Percentiles rank a stretch among this genome's conserved stretches.
Conservation (phyloP, 78 protist genomes). For the Protostelium mycophagum region DNA sequence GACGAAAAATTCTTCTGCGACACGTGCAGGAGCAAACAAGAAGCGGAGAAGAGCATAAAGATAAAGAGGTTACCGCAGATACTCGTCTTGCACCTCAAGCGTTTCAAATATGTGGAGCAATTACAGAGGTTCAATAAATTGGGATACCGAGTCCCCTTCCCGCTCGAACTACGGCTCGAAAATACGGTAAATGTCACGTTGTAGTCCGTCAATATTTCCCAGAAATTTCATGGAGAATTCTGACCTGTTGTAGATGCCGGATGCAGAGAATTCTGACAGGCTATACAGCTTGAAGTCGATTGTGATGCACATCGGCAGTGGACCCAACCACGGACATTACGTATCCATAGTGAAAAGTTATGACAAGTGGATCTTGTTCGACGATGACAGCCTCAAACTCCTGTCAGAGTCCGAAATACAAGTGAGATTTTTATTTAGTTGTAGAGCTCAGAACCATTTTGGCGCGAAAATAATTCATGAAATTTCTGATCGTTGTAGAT, state of each 20-base stretch:
- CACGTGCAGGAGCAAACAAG: slow-evolving; percentile 75
- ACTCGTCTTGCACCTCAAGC: slow-evolving; percentile 85
- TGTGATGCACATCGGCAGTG: slow-evolving; percentile 84
- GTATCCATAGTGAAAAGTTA: slow-evolving; percentile 40
- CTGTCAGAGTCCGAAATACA: background rate
- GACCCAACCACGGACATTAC: slow-evolving; percentile 89
- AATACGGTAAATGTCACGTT: slow-evolving; percentile 20
- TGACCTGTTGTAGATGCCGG: slow-evolving; percentile 29
- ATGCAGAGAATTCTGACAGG: slow-evolving; percentile 56
- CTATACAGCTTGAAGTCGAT: slow-evolving; percentile 73
- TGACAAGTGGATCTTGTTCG: slow-evolving; percentile 77
- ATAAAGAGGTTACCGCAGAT: slow-evolving; percentile 75
- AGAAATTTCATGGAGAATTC: background rate
- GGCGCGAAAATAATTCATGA: slow-evolving; percentile 20
- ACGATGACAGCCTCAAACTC: slow-evolving; percentile 73
- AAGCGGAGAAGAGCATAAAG: slow-evolving; percentile 82
- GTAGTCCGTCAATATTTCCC: background rate
- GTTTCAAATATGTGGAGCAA: slow-evolving; percentile 85
- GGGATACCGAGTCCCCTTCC: slow-evolving; percentile 82
- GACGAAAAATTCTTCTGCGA: slow-evolving; percentile 89
- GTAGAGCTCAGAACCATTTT: background rate
- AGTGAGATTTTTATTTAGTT: background rate
- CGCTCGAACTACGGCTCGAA: slow-evolving; percentile 68
- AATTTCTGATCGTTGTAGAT: slow-evolving; percentile 32
- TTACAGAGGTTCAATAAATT: slow-evolving; percentile 64